A percentile compares a stretch with the other conserved stretches of the same genome.
Evolutionary conservation across 1,139 yeast species (phyloP).

Genomic region (Suhomyces bolitotheri): DNA sequence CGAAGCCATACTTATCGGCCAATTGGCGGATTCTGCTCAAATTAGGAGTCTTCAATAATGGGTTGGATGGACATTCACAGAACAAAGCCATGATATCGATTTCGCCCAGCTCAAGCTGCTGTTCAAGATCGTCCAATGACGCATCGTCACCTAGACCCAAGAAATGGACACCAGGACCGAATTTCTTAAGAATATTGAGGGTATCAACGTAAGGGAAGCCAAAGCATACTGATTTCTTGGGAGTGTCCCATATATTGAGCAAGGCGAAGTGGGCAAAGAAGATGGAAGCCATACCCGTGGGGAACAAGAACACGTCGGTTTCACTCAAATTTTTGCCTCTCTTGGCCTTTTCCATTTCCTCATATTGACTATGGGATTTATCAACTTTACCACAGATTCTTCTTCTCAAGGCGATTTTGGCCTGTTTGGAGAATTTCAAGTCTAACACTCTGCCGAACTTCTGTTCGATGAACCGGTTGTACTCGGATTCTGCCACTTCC

Average conservation of each 20-base stretch:
- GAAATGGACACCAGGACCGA: conserved; percentile 86
- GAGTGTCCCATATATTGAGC: conserved; percentile 34
- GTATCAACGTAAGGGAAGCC: conserved; percentile 97
- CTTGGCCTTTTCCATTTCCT: conserved; percentile 32
- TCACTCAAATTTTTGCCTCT: conserved; percentile 43
- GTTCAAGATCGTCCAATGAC: conserved; percentile 67
- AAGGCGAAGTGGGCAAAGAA: conserved; percentile 77
- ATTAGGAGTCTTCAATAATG: conserved; percentile 81
- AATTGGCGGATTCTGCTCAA: conserved; percentile 60
- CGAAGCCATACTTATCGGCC: conserved; percentile 70
- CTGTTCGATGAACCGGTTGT: conserved; percentile 75
- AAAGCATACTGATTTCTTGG: conserved; percentile 78
- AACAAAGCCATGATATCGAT: conserved; percentile 66
- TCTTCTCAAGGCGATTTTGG: conserved; percentile 70
- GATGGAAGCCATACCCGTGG: conserved; percentile 92
- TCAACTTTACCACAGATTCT: conserved; percentile 73
- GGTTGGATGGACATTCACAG: conserved; percentile 95
- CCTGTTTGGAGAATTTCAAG: conserved; percentile 69
- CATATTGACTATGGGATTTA: conserved; percentile 38
- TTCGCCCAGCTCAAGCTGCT: conserved; percentile 60
- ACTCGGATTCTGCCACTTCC: conserved; percentile 48
- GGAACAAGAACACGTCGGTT: conserved; percentile 77
- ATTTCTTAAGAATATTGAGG: conserved; percentile 75
- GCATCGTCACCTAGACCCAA: conserved; percentile 80
- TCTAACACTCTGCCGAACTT: conserved; percentile 89